Evolutionary conservation across 306 rosid species (phyloP).

Genomic region (Vigna trinervia): DNA sequence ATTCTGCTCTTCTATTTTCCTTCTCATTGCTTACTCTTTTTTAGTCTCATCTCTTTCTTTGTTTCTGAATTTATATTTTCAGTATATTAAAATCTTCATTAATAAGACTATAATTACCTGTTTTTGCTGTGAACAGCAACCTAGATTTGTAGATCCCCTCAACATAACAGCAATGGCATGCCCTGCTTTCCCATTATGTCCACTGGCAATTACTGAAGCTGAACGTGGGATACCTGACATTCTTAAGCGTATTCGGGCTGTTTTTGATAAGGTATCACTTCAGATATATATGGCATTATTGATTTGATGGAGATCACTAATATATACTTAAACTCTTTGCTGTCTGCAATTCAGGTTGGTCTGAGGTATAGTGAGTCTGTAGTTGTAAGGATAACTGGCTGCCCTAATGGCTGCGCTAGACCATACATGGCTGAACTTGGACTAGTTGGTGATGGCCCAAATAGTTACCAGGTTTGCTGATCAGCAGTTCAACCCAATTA

Average conservation of each 20-base stretch:
- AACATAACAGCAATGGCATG: constrained; percentile 98
- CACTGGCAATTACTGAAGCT: constrained; percentile 95
- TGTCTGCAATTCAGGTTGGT: constrained; percentile 73
- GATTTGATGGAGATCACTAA: constrained; percentile 35
- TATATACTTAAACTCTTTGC: not conserved
- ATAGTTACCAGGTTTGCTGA: constrained; percentile 89
- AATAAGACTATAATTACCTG: constrained; percentile 40
- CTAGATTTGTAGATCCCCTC: constrained; percentile 90
- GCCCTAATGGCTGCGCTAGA: constrained; percentile 97
- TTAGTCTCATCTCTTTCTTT: not conserved
- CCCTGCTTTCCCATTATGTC: constrained; percentile 98
- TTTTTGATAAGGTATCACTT: constrained; percentile 84
- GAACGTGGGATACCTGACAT: constrained; percentile 92
- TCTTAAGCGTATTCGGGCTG: constrained; percentile 89
- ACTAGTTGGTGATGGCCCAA: constrained; percentile 96
- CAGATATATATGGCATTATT: constrained; percentile 2
- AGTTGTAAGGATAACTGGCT: constrained; percentile 92
- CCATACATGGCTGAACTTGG: constrained; percentile 99
- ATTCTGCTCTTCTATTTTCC: not conserved
- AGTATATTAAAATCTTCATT: not conserved
- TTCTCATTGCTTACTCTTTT: not conserved
- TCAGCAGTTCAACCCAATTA: constrained; percentile 34
- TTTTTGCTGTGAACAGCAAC: constrained; percentile 64
- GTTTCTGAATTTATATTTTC: not conserved
- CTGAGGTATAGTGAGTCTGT: constrained; percentile 86